Conservation (phyloP, 2,329 filamentous ascomycete genomes). For the Aspergillus terreus region DNA sequence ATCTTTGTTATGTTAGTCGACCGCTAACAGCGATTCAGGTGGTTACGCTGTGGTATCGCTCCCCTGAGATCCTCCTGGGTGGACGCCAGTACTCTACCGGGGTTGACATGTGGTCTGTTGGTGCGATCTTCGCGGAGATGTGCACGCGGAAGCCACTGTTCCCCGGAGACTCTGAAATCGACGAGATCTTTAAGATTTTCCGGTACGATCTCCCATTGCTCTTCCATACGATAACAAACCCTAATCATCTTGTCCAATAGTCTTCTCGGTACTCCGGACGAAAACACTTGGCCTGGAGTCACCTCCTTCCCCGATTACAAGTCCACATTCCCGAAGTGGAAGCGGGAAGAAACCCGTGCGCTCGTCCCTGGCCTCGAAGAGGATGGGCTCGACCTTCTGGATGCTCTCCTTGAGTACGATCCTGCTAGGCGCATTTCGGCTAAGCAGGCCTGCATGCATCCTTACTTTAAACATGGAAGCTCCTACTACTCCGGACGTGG, state of each 20-base stretch:
- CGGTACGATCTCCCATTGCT: slow-evolving; percentile 50
- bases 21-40: slow-evolving; percentile 50
- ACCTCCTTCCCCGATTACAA: slow-evolving; percentile 96
- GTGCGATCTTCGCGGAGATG: slow-evolving; percentile 96
- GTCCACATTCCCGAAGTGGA: slow-evolving; percentile 86
- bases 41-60: slow-evolving; percentile 89
- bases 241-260: slow-evolving; percentile 40
- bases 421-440: slow-evolving; percentile 83
- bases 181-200: slow-evolving; percentile 95
- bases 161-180: slow-evolving; percentile 88
- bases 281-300: slow-evolving; percentile 81
- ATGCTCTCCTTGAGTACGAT: slow-evolving; percentile 77
- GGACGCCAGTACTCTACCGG: slow-evolving; percentile 90
- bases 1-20: not conserved
- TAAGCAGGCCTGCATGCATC: slow-evolving; percentile 79
- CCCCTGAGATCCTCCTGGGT: slow-evolving; percentile 85
- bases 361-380: slow-evolving; percentile 73
- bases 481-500: slow-evolving; percentile 46
- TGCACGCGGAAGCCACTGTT: slow-evolving; percentile 90
- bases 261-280: slow-evolving; percentile 76
- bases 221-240: slow-evolving; percentile 3
- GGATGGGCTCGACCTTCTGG: slow-evolving; percentile 48
- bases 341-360: slow-evolving; percentile 61
- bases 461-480: slow-evolving; percentile 66
- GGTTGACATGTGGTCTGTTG: slow-evolving; percentile 94